Percentiles rank a stretch among this genome's conserved stretches.
Conservation (phyloP, 2,329 filamentous ascomycete species). For the Xylaria sp. region DNA sequence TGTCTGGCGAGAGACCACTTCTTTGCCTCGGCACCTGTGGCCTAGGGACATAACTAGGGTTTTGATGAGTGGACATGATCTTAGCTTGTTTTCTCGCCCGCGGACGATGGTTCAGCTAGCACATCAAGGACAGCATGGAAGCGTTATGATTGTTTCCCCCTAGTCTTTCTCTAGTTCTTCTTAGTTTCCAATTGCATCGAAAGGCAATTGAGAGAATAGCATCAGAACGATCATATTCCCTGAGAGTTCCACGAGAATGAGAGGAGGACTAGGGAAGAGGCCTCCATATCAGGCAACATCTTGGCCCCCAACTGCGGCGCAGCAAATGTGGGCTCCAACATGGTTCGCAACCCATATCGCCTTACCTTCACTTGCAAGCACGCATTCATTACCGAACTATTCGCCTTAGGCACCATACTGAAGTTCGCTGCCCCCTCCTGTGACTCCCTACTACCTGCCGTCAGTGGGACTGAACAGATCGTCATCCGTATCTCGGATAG, state of each 20-base stretch:
- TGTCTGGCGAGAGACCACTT: neutral
- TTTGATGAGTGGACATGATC: slow-evolving; percentile 20
- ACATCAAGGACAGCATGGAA: slow-evolving; percentile 7
- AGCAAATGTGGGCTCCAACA: slow-evolving; percentile 14
- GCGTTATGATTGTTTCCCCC: neutral
- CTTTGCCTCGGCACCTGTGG: slow-evolving; percentile 2
- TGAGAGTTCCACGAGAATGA: neutral
- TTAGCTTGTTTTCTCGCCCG: neutral
- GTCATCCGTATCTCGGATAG: too few relatives aligned
- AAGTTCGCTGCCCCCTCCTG: neutral
- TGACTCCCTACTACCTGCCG: neutral
- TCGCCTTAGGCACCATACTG: neutral
- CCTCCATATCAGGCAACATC: slow-evolving; percentile 32
- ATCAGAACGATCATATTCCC: neutral
- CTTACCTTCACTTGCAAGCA: neutral
- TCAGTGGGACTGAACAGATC: neutral
- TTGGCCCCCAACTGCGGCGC: slow-evolving; percentile 31
- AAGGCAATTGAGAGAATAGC: neutral
- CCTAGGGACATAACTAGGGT: neutral
- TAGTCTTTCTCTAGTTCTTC: neutral
- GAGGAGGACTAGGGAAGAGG: slow-evolving; percentile 11
- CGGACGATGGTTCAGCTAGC: neutral
- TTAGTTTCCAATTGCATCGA: too few relatives aligned
- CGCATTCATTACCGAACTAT: neutral
- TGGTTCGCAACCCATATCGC: slow-evolving; percentile 22